phyloP scores from a whole-genome alignment of 345 rosid species.

The Linum usitatissimum region DNA sequence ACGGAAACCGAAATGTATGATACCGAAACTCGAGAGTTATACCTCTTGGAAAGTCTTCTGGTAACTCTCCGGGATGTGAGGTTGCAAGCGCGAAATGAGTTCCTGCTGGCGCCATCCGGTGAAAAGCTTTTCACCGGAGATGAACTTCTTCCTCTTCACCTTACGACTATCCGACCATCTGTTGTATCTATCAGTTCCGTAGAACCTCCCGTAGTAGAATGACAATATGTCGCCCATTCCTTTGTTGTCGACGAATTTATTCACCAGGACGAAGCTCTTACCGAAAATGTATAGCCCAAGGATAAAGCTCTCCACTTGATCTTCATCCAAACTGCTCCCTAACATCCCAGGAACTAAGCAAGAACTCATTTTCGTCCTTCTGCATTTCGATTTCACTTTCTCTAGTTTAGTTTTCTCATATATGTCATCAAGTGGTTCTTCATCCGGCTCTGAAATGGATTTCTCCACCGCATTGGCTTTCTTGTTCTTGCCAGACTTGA shows the following conservation, averaged over 20 bases:
- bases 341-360: constrained; percentile 30
- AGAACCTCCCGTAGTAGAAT: constrained; percentile 55
- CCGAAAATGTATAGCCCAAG: constrained; percentile 55
- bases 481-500: constrained; percentile 27
- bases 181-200: constrained; percentile 32
- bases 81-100: constrained; percentile 49
- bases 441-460: constrained; percentile 12
- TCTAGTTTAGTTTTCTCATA: constrained; percentile 6
- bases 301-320: constrained; percentile 38
- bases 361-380: constrained; percentile 5
- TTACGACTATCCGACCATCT: constrained; percentile 52
- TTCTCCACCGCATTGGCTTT: constrained; percentile 24
- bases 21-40: not conserved
- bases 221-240: constrained; percentile 38
- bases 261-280: constrained; percentile 38
- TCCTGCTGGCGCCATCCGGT: constrained; percentile 67
- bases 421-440: constrained; percentile 2
- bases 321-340: constrained; percentile 32
- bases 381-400: constrained; percentile 6
- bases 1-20: not conserved
- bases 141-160: constrained; percentile 33
- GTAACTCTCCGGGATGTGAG: constrained; percentile 29
- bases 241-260: constrained; percentile 37
- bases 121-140: constrained; percentile 45
- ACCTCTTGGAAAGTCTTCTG: constrained; percentile 36